Percentiles rank a stretch among this genome's conserved stretches.
phyloP scores from a whole-genome alignment of 2,329 filamentous ascomycete species.

The Talaromyces atroroseus region DNA sequence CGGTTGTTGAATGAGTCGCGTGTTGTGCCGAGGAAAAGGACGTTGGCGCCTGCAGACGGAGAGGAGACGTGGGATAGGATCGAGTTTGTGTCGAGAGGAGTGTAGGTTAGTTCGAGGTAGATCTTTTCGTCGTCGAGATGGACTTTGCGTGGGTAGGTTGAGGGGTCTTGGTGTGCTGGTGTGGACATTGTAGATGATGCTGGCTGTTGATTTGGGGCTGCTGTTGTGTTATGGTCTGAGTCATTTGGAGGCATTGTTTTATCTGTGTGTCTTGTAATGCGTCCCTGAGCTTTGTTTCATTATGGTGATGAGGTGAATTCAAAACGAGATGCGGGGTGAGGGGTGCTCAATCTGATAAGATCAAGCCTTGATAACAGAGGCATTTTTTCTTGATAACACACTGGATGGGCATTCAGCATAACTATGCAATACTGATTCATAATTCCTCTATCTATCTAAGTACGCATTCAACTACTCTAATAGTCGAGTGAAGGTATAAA shows the following conservation, averaged over 20 bases:
- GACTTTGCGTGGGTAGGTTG: conserved; percentile 36
- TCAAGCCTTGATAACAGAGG: not conserved
- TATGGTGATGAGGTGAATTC: not conserved
- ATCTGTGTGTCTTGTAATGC: not conserved
- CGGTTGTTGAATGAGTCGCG: conserved; percentile 39
- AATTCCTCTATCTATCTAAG: not conserved
- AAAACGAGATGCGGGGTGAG: conserved; percentile 5
- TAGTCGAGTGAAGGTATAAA: not conserved
- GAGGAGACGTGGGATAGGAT: conserved; percentile 35
- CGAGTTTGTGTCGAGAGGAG: conserved; percentile 30
- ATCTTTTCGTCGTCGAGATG: conserved; percentile 30
- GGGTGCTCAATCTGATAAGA: conserved; percentile 5
- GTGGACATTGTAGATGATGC: not conserved
- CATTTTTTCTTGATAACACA: not conserved
- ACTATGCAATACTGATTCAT: not conserved
- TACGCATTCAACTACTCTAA: not conserved
- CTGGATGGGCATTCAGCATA: not conserved
- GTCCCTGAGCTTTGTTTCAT: not conserved
- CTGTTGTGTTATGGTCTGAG: not conserved
- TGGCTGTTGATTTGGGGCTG: not conserved
- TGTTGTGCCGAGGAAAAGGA: conserved; percentile 44
- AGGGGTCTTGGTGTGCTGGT: conserved; percentile 30
- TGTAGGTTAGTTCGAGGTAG: conserved; percentile 40
- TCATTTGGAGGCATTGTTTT: not conserved
- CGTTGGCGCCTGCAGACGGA: conserved; percentile 40